These are phyloP conservation scores for Triticum aestivum DNA, from an alignment of 176 grass and related monocot genomes.

Conservation along the genomic window IWGSC_CS_RefSeq_v2.1 NC_057808.1:531104597-531105096, in stretches of 20 bases:
- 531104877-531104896: constrained; percentile 77
- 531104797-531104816: constrained; percentile 87
- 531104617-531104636: constrained; percentile 67
- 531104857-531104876: constrained; percentile 82
- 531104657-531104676: constrained; percentile 95
- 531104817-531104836: constrained; percentile 99
- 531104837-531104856: constrained; percentile 71
- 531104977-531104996: too few relatives aligned
- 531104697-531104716: constrained; percentile 74
- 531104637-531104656: constrained; percentile 98
- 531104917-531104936: constrained; percentile 79
- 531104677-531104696: constrained; percentile 63
- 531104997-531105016: too few relatives aligned
- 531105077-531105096: too few relatives aligned
- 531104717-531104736: constrained; percentile 87
- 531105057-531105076: too few relatives aligned
- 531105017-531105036: too few relatives aligned
- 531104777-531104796: constrained; percentile 68
- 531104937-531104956: constrained; percentile 86
- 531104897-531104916: constrained; percentile 59
- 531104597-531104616: constrained; percentile 59
- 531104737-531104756: constrained; percentile 90
- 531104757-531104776: constrained; percentile 56
- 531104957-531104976: constrained; percentile 82
- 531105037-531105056: too few relatives aligned